These are phyloP conservation scores for Tulasnella calospora DNA, from an alignment of 768 basidiomycete genomes.

Conservation along the genomic window DNA sequence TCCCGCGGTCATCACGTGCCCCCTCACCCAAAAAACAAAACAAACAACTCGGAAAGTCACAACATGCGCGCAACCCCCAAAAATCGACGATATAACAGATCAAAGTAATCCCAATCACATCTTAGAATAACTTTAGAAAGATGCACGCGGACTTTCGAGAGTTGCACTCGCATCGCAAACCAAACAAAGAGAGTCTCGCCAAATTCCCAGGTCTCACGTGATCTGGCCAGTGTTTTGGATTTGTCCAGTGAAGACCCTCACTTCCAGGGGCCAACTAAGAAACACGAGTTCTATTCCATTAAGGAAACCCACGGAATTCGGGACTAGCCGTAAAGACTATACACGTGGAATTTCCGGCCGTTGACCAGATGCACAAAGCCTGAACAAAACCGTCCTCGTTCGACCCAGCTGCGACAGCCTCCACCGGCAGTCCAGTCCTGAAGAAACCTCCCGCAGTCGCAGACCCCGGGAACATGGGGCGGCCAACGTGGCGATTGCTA, in stretches of 20 bases:
- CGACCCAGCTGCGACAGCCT: no score
- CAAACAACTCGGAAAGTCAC: background rate
- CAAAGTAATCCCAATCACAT: no score
- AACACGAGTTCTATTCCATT: no score
- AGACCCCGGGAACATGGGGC: background rate
- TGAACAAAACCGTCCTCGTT: background rate
- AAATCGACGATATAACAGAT: no score
- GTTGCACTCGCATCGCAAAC: background rate
- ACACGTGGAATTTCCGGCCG: no score
- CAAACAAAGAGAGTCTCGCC: background rate
- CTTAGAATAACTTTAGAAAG: no score
- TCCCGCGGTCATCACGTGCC: constrained; percentile 10
- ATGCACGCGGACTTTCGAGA: background rate
- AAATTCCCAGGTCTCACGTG: background rate
- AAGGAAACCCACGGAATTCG: background rate
- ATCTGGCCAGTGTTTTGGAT: background rate
- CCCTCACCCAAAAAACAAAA: background rate
- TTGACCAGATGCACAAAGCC: no score
- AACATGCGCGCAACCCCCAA: no score
- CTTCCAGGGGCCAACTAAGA: no score
- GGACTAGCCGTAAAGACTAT: no score
- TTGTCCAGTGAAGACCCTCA: no score
- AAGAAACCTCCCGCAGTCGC: background rate
- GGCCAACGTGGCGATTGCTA: no score
- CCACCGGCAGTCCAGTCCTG: background rate